Percentiles rank a stretch among this genome's conserved stretches.
These are phyloP conservation scores for Strobilomyces confusus DNA, from an alignment of 768 basidiomycete genomes.

Conservation along the genomic window DNA sequence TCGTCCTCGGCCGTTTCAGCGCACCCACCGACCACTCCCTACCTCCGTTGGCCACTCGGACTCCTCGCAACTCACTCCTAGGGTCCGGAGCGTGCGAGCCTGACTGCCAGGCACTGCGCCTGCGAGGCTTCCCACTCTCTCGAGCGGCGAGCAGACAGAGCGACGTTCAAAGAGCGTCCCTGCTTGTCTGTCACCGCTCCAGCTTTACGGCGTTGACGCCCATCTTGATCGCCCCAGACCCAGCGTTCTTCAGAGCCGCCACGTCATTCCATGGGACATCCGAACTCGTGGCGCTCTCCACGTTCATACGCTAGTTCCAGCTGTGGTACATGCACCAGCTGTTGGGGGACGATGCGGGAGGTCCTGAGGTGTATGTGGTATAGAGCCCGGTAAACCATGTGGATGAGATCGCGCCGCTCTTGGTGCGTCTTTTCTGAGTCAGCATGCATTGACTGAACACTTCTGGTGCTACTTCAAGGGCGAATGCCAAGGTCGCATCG, in stretches of 20 bases:
- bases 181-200: too few species aligned
- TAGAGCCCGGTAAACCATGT: constrained; percentile 66
- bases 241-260: constrained; percentile 54
- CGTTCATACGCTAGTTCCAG: constrained; percentile 73
- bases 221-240: constrained; percentile 39
- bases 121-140: too few species aligned
- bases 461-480: constrained; percentile 53
- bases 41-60: too few species aligned
- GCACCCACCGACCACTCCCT: too few species aligned
- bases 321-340: constrained; percentile 55
- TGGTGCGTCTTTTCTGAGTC: constrained; percentile 36
- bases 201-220: constrained; percentile 63
- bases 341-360: constrained; percentile 52
- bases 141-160: too few species aligned
- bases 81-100: too few species aligned
- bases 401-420: constrained; percentile 58
- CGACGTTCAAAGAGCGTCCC: too few species aligned
- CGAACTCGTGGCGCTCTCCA: constrained; percentile 51
- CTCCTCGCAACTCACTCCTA: too few species aligned
- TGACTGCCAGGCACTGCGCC: too few species aligned
- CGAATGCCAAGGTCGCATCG: constrained; percentile 47
- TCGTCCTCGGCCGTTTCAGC: too few species aligned
- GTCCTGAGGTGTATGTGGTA: constrained; percentile 54
- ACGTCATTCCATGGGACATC: constrained; percentile 67
- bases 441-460: neutral